These are phyloP conservation scores for Kwoniella sp. DNA, from an alignment of 768 basidiomycete species.

Conservation along the genomic window DNA sequence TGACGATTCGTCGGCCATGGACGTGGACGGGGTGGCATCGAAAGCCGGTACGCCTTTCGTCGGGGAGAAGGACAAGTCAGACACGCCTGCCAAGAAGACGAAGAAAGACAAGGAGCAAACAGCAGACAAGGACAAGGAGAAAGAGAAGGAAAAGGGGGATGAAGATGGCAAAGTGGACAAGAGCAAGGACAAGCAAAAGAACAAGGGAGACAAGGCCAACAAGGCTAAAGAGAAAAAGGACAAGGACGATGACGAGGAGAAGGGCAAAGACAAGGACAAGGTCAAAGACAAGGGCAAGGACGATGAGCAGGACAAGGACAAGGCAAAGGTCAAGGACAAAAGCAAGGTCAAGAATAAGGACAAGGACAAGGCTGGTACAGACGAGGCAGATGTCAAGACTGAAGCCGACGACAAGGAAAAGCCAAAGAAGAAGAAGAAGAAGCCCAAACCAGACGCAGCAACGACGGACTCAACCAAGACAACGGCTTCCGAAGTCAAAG, in stretches of 20 bases:
- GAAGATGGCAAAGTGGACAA: slow-evolving; percentile 11
- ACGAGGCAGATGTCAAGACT: slow-evolving; percentile 57
- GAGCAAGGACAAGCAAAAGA: slow-evolving; percentile 3
- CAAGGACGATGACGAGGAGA: too few relatives aligned
- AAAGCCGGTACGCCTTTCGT: background rate
- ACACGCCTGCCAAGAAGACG: background rate
- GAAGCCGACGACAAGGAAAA: slow-evolving; percentile 62
- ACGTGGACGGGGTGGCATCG: slow-evolving; percentile 15
- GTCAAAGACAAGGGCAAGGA: slow-evolving; percentile 1
- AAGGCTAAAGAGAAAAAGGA: slow-evolving; percentile 3
- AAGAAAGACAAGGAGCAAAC: slow-evolving; percentile 1
- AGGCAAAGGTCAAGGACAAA: slow-evolving; percentile 9
- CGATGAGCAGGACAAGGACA: slow-evolving; percentile 20
- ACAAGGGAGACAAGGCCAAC: background rate
- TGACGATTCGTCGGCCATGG: slow-evolving; percentile 14
- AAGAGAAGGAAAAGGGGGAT: background rate
- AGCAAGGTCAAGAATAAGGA: slow-evolving; percentile 13
- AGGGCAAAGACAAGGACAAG: slow-evolving; percentile 4
- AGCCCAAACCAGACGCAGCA: slow-evolving; percentile 17
- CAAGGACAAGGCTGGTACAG: slow-evolving; percentile 14
- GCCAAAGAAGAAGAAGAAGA: slow-evolving; percentile 34
- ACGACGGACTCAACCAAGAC: background rate
- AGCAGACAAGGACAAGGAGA: background rate
- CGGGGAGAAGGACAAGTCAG: background rate
- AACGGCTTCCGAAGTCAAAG: background rate